These are phyloP conservation scores for Tulasnella sp. DNA, from an alignment of 768 basidiomycete genomes.

Conservation along the genomic window DNA sequence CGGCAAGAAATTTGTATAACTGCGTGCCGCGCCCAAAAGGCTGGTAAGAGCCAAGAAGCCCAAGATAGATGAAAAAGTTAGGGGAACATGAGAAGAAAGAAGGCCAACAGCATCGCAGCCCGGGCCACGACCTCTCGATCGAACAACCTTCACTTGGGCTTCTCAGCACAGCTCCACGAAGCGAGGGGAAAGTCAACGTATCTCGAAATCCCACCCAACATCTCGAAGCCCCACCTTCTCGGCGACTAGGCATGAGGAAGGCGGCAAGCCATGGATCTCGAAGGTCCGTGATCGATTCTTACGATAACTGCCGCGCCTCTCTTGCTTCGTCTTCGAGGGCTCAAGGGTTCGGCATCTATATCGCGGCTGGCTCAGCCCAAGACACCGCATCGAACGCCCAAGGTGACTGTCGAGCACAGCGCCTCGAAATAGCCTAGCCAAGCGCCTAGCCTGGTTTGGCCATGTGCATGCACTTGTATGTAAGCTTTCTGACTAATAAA, in stretches of 20 bases:
- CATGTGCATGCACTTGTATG: neutral
- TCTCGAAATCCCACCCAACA: neutral
- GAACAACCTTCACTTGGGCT: neutral
- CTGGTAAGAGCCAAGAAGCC: neutral
- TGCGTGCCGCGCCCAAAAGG: neutral
- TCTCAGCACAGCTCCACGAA: neutral
- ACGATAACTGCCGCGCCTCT: too few relatives aligned
- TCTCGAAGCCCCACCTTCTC: neutral
- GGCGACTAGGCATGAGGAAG: neutral
- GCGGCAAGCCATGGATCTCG: too few relatives aligned
- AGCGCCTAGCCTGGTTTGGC: neutral
- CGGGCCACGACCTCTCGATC: neutral
- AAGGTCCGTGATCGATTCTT: too few relatives aligned
- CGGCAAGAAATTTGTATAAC: neutral
- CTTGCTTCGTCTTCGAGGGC: neutral
- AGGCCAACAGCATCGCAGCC: neutral
- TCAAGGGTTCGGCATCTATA: neutral
- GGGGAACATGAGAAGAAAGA: neutral
- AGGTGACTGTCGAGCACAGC: too few relatives aligned
- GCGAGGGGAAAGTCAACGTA: neutral
- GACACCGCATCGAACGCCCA: neutral
- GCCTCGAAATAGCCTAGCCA: neutral
- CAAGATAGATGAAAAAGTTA: neutral
- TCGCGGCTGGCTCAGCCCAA: neutral
- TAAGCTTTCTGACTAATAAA: neutral